Percentiles rank a stretch among this genome's conserved stretches.
Conservation (phyloP, 2,329 filamentous ascomycete genomes). For the Plectosphaerella cucumerina region DNA sequence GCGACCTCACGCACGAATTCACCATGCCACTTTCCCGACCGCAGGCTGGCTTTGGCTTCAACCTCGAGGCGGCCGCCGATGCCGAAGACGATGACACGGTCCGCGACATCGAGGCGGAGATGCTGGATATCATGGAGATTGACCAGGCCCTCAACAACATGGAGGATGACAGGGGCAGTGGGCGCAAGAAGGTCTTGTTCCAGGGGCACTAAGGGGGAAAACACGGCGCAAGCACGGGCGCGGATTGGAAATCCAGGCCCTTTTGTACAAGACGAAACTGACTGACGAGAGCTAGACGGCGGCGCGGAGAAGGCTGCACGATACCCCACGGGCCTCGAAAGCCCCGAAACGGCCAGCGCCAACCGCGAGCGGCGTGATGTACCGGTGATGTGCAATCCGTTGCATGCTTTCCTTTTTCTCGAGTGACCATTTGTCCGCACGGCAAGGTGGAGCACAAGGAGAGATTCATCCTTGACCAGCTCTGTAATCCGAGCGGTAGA, state of each 20-base stretch:
- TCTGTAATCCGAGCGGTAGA: conserved; percentile 75
- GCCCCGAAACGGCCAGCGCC: background rate
- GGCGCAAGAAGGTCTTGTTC: conserved; percentile 49
- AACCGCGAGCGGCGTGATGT: conserved; percentile 4
- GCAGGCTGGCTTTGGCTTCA: conserved; percentile 43
- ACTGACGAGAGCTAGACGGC: conserved; percentile 1
- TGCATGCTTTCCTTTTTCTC: conserved; percentile 2
- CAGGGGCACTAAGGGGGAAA: conserved; percentile 15
- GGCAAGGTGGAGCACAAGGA: conserved; percentile 74
- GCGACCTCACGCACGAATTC: conserved; percentile 14
- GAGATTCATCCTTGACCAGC: conserved; percentile 67
- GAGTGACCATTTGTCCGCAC: conserved; percentile 44
- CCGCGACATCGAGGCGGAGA: conserved; percentile 54
- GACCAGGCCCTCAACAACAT: conserved; percentile 55
- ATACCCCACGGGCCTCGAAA: conserved; percentile 26
- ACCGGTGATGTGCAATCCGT: conserved; percentile 7
- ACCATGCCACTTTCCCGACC: conserved; percentile 21
- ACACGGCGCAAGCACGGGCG: conserved; percentile 17
- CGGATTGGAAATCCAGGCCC: background rate
- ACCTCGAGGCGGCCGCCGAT: conserved; percentile 50
- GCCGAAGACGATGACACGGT: conserved; percentile 42
- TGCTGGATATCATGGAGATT: conserved; percentile 63
- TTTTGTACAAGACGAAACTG: background rate
- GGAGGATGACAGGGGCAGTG: conserved; percentile 43
- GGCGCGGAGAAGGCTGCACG: conserved; percentile 24